These are phyloP conservation scores for Pythium rishiriense DNA, from an alignment of 352 stramenopile genomes.

Conservation along the genomic window DNA sequence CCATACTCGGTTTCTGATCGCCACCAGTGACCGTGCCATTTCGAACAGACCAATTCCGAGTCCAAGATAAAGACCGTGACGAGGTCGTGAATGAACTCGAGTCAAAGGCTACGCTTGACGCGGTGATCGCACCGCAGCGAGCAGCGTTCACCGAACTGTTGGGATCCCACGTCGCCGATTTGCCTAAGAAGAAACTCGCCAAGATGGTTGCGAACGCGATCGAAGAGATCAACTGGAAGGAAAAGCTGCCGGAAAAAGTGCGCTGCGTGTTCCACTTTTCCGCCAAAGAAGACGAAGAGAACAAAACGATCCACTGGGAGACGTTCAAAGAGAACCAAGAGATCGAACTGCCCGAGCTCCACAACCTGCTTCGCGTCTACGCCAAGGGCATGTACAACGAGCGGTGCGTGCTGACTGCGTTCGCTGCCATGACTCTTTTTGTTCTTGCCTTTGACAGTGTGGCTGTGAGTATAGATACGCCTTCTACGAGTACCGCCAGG, in stretches of 20 bases:
- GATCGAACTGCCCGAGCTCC: constrained; percentile 53
- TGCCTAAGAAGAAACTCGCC: constrained; percentile 47
- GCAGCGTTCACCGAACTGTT: constrained; percentile 62
- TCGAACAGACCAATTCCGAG: constrained; percentile 51
- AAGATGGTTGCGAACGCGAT: constrained; percentile 54
- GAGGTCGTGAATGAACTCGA: constrained; percentile 54
- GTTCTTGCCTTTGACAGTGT: not conserved
- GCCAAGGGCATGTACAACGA: constrained; percentile 73
- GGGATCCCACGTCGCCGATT: constrained; percentile 45
- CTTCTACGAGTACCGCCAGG: constrained; percentile 59
- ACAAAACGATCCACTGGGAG: constrained; percentile 59
- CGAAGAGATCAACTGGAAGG: constrained; percentile 62
- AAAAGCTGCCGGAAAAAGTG: constrained; percentile 74
- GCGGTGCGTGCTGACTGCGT: constrained; percentile 30
- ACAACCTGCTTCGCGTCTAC: constrained; percentile 63
- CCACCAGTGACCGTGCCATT: too few relatives aligned
- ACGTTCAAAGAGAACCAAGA: constrained; percentile 66
- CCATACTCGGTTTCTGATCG: too few relatives aligned
- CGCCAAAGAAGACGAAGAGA: constrained; percentile 55
- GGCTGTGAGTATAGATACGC: constrained; percentile 42
- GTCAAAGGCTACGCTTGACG: constrained; percentile 56
- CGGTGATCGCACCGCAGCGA: constrained; percentile 60
- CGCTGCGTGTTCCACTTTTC: constrained; percentile 76
- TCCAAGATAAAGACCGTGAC: constrained; percentile 59
- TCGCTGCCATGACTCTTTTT: too few relatives aligned